Conservation (phyloP, 2,329 filamentous ascomycete species). For the Trichoderma koningii region DNA sequence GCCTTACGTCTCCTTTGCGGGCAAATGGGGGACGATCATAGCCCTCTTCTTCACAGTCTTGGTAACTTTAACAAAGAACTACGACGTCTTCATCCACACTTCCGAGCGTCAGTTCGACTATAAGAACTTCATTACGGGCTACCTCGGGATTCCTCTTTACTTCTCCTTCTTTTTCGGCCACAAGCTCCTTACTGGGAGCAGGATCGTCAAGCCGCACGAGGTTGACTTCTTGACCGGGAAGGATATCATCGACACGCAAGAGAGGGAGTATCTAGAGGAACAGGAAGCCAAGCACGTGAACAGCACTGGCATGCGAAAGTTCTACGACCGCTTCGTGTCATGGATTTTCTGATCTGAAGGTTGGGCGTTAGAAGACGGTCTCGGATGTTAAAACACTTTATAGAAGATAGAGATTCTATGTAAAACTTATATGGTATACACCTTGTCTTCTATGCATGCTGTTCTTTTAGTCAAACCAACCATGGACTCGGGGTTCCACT, state of each 20-base stretch:
- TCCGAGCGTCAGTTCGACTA: slow-evolving; percentile 63
- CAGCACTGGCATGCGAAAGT: slow-evolving; percentile 37
- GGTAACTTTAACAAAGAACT: slow-evolving; percentile 82
- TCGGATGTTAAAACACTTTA: no score
- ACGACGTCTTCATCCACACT: slow-evolving; percentile 65
- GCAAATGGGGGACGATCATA: slow-evolving; percentile 66
- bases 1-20: slow-evolving; percentile 70
- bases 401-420: no score
- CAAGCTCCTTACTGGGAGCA: slow-evolving; percentile 59
- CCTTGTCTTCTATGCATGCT: no score
- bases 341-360: slow-evolving; percentile 41
- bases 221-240: slow-evolving; percentile 74
- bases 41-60: slow-evolving; percentile 71
- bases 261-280: slow-evolving; percentile 64
- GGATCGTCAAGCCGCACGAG: slow-evolving; percentile 57
- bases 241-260: slow-evolving; percentile 71
- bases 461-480: no score
- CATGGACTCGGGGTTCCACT: no score
- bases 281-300: slow-evolving; percentile 37
- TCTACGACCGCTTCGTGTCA: slow-evolving; percentile 44
- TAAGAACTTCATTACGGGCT: slow-evolving; percentile 76
- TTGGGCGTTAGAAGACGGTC: no score
- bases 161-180: slow-evolving; percentile 68
- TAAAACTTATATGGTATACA: no score
- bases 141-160: slow-evolving; percentile 76